phyloP scores from a whole-genome alignment of 2,329 filamentous ascomycete species.

The Penicillium sp. region DNA sequence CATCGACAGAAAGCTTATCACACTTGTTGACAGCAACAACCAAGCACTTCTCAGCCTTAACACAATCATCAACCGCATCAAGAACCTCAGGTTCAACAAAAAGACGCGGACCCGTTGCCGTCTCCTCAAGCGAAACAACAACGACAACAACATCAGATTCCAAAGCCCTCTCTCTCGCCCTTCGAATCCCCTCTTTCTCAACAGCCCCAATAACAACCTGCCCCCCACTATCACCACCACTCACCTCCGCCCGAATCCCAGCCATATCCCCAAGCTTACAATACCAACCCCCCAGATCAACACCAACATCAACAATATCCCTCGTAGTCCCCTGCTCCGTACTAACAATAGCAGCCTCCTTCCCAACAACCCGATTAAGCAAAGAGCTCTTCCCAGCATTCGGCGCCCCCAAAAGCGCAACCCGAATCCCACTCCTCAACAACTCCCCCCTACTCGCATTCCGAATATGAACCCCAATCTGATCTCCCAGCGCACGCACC shows the following conservation, averaged over 20 bases:
- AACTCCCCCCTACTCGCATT: slow-evolving; percentile 84
- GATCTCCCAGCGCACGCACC: slow-evolving; percentile 62
- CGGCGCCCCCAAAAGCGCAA: slow-evolving; percentile 86
- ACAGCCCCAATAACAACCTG: slow-evolving; percentile 65
- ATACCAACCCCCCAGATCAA: slow-evolving; percentile 87
- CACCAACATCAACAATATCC: slow-evolving; percentile 87
- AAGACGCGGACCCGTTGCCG: slow-evolving; percentile 34
- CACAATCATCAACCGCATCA: slow-evolving; percentile 56
- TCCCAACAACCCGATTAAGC: slow-evolving; percentile 84
- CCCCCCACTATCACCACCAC: slow-evolving; percentile 16
- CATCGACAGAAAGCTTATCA: slow-evolving; percentile 49
- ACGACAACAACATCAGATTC: slow-evolving; percentile 86
- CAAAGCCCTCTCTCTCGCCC: slow-evolving; percentile 78
- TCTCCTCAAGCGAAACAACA: slow-evolving; percentile 72
- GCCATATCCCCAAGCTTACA: slow-evolving; percentile 97
- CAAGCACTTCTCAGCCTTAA: slow-evolving; percentile 56
- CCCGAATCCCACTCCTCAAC: slow-evolving; percentile 78
- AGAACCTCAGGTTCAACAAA: slow-evolving; percentile 61
- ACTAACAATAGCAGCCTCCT: slow-evolving; percentile 94
- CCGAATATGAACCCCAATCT: slow-evolving; percentile 70
- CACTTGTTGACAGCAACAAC: slow-evolving; percentile 66
- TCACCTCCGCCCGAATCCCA: slow-evolving; percentile 66
- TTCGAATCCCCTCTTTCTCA: slow-evolving; percentile 86
- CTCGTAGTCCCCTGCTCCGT: slow-evolving; percentile 90
- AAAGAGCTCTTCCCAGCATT: slow-evolving; percentile 96